Evolutionary conservation across 768 basidiomycete species (phyloP), one percentile per base, ranked within the genome.

Genomic region (Hypholoma sublateritium): DNA sequence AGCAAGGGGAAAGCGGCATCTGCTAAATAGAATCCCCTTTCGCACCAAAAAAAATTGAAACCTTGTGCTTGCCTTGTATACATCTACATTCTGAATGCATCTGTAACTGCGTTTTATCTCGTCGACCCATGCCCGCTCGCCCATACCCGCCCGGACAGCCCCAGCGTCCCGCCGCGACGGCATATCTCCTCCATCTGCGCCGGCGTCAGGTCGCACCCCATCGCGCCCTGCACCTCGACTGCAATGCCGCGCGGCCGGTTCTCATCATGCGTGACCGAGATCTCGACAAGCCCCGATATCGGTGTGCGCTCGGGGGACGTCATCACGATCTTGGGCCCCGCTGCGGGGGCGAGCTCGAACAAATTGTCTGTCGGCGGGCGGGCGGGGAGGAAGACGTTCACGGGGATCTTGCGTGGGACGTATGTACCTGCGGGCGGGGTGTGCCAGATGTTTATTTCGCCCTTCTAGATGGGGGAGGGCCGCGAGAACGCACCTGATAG

Each of bases 61-160:
- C 9, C 28, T 9, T n/a, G n/a, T n/a, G n/a, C n/a, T n/a, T n/a
- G n/a, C n/a, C n/a, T 25, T 46, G 22, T 25, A 46, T 36, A 22
- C 13, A 9, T 46, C 9, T 21, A 7, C 1, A 25, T 25, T 1
- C 19, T 12, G 19, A 22, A 46, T 22, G 24, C 28, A 32, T 32
- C 28, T 32, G 5, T 32, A 32, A 32, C 5, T 32, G 28, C 28
- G 16, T 11, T 19, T 46, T 60, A 62, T 44, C 56, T 50, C 5
- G 64, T 54, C 43, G 58, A 48, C 19, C 68, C 63, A 44, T 70
- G 68, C 21, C 74, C 71, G 53, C 72, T 77, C 5, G 76, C 74
- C 81, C 82, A 93, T 32, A 91, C 75, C 56, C 85, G 78, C 17
- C 89, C 91, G 39, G 88, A 76, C 52, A 93, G 66, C 4, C 88